Conservation (phyloP, 2,329 filamentous ascomycete genomes). For the Didymella glomerata region DNA sequence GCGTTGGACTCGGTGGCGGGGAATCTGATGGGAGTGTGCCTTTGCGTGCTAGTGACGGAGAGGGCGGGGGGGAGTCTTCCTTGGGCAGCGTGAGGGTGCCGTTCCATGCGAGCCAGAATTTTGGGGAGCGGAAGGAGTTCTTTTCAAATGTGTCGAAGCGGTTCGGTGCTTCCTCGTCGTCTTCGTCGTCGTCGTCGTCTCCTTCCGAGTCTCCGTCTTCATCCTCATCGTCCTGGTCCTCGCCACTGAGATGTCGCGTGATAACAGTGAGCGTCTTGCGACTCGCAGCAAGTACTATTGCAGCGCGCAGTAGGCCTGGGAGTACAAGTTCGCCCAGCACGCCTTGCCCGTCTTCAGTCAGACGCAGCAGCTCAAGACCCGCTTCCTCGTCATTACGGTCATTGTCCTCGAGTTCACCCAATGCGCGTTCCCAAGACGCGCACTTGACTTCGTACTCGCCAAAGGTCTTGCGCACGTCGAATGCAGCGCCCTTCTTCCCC, state of each 20-base stretch:
- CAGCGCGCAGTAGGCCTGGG: constrained; percentile 26
- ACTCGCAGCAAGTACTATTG: constrained; percentile 32
- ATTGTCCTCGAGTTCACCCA: background rate
- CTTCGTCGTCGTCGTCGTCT: constrained; percentile 1
- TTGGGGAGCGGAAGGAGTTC: constrained; percentile 39
- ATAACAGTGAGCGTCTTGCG: constrained; percentile 23
- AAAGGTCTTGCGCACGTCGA: constrained; percentile 38
- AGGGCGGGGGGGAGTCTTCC: background rate
- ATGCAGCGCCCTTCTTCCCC: constrained; percentile 24
- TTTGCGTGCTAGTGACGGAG: background rate
- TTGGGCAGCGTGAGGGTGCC: constrained; percentile 9
- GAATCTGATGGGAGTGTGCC: background rate
- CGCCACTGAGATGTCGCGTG: constrained; percentile 11
- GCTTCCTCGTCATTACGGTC: constrained; percentile 14
- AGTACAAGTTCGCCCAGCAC: constrained; percentile 32
- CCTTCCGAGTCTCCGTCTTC: constrained; percentile 6
- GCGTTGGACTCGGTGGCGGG: constrained; percentile 3
- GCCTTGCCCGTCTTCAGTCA: constrained; percentile 32
- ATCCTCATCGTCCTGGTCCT: constrained; percentile 11
- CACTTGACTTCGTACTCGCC: constrained; percentile 37
- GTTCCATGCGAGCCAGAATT: constrained; percentile 41
- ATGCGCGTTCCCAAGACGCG: constrained; percentile 28
- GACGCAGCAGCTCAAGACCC: constrained; percentile 30
- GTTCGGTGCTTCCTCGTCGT: constrained; percentile 1
- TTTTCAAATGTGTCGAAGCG: constrained; percentile 39